Base-by-base conservation (phyloP, 2,329 filamentous ascomycete genomes). In the Orbilia oligospora region DNA sequence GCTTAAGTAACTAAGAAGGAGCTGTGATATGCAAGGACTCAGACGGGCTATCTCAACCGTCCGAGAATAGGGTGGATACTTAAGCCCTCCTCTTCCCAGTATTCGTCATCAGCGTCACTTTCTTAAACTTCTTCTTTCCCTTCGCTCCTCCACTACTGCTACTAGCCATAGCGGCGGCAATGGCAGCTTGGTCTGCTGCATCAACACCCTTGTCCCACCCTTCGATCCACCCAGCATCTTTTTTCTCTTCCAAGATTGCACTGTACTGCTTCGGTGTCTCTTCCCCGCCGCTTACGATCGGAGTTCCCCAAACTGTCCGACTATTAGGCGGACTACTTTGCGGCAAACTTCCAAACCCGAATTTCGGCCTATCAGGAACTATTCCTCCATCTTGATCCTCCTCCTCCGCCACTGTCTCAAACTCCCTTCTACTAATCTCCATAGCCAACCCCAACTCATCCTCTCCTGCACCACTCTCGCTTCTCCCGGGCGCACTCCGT, bases 241-340 rank as follows among this genome's bases (percentile, higher is more conserved):
- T 83, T 83, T 58, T 67, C 53, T 73, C 64, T n/a, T 58, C 70
- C 5, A 18, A 41, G 5, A 24, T 9, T 5, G 33, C 22, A 49
- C 51, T 61, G 5, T 38, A 36, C n/a, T 71, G 49, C 36, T 18
- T 16, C 3, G 16, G 27, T 27, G 49, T 30, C 10, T 88, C 87
- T 1, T 89, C 90, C 0, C 85, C 0, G 90, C 85, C 0, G 90
- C 53, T 83, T 1, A 97, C 86, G 0, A 88, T 90, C 2, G 89
- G 87, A 0, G 95, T 98, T n/a, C 95, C 95, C 95, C 95, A 98
- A 0, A 98, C 93, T 0, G 95, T 98, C 79, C 90, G 90, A 48
- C 89, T 87, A 0, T 90, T 89, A 5, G 90, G 91, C 0, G 94
- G 94, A 80, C 92, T 97, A 0, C 92, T 94, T 3, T 93, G 94